Evolutionary conservation across 805 yeast genomes (phyloP).

Genomic region (Suhomyces kilbournensis): DNA sequence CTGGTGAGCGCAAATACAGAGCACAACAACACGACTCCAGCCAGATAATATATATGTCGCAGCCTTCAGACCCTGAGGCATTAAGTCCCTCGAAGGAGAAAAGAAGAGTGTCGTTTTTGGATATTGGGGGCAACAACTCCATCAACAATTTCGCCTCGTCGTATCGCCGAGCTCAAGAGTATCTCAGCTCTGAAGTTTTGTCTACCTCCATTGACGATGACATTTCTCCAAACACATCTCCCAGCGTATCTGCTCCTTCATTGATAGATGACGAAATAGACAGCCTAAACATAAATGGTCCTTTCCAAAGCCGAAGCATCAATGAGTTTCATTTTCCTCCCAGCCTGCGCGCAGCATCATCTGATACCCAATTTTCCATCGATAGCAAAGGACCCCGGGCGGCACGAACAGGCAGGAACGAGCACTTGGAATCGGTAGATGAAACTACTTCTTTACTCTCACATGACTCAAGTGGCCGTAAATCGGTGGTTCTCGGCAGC

Average conservation of each 20-base stretch:
- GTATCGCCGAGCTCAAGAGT: slow-evolving; percentile 35
- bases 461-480: not conserved
- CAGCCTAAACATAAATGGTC: not conserved
- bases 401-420: not conserved
- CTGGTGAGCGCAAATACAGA: not conserved
- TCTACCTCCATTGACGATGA: slow-evolving; percentile 14
- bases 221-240: slow-evolving; percentile 22
- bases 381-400: not conserved
- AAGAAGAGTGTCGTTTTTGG: slow-evolving; percentile 30
- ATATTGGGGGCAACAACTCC: slow-evolving; percentile 36
- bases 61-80: not conserved
- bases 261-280: slow-evolving; percentile 11
- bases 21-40: not conserved
- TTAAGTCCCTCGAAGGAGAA: not conserved
- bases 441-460: not conserved
- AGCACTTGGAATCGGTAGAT: not conserved
- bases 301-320: not conserved
- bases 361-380: not conserved
- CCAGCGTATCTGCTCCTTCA: slow-evolving; percentile 2
- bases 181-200: slow-evolving; percentile 8
- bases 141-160: slow-evolving; percentile 40
- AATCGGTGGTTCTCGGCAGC: slow-evolving; percentile 3
- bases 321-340: slow-evolving; percentile 3
- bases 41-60: not conserved
- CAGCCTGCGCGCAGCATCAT: not conserved